phyloP scores from a whole-genome alignment of 495 filamentous ascomycete species.

The Oidiodendron maius region DNA sequence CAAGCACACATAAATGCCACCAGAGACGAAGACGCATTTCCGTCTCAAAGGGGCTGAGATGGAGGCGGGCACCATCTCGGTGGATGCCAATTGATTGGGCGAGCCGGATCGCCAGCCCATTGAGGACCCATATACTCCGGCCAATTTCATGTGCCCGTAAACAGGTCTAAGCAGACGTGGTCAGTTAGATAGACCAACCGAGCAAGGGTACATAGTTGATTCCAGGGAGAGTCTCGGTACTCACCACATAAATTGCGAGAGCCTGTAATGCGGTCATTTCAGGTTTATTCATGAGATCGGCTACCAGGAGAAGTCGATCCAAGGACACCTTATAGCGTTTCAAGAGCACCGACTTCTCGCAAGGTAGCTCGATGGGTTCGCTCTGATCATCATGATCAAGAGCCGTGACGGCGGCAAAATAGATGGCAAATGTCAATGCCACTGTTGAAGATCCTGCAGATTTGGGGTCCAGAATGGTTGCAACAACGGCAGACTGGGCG shows the following conservation, averaged over 20 bases:
- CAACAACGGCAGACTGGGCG: conserved; percentile 43
- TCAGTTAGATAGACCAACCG: conserved; percentile 27
- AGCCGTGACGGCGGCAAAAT: conserved; percentile 41
- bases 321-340: conserved; percentile 38
- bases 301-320: conserved; percentile 42
- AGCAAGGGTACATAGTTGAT: too few relatives aligned
- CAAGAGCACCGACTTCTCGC: conserved; percentile 35
- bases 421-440: conserved; percentile 49
- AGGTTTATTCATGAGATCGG: conserved; percentile 48
- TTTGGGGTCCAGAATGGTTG: conserved; percentile 28
- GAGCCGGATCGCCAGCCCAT: conserved; percentile 36
- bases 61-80: conserved; percentile 46
- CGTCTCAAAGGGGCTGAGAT: conserved; percentile 51
- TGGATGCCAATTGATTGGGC: conserved; percentile 37
- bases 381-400: conserved; percentile 46
- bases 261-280: conserved; percentile 48
- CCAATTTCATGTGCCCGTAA: conserved; percentile 42
- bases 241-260: conserved; percentile 46
- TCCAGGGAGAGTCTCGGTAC: too few relatives aligned
- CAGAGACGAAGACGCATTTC: conserved; percentile 57
- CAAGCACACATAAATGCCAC: conserved; percentile 54
- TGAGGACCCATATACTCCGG: conserved; percentile 38
- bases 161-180: conserved; percentile 16
- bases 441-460: conserved; percentile 41
- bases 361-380: conserved; percentile 32